Base-by-base conservation (phyloP, 169 alveolate genomes). In the Plasmodium malariae region DNA sequence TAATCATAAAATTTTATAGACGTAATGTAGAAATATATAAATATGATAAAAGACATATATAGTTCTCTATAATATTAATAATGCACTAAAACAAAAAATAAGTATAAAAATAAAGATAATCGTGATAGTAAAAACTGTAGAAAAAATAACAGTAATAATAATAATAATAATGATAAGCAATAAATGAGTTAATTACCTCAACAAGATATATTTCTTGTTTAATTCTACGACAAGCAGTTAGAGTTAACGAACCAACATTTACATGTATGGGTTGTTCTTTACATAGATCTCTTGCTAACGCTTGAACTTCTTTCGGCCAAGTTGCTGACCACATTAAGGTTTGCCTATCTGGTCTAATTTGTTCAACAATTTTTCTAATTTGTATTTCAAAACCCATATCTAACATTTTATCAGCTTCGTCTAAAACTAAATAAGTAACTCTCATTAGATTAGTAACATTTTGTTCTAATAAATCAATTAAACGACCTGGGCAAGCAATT, bases 311-410 rank as follows among this genome's bases (percentile, higher is more conserved):
- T 87, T 93, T 96, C 40, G 99, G 99, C 99, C 99, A 98, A 7
- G 99, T 98, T 49, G 99, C 99, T 57, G 99, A 95, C 98, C 98
- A 98, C 98, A 98, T 95, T 59, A 98, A 96, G 2, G 99, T 98
- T 92, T 97, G 98, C 43, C 99, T 87, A 72, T 97, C 98, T 37
- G 98, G 98, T 40, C 98, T 87, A 32, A 96, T 96, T 88, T 97
- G 98, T 11, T 96, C 88, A 55, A 96, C 96, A 51, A 98, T 97
- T 93, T 97, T 97, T 88, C 99, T 90, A 51, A 99, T 98, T 93
- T 98, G 99, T 12, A 98, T 98, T 91, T 99, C 99, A 94, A 99
- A 99, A 17, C 99, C 99, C 99, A 99, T 98, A 92, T 99, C 99
- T 74, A 99, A 97, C 99, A 99, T 99, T 68, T 95, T 92, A 91